phyloP scores from a whole-genome alignment of 1,284 basidiomycete genomes.

The Ustilago cynodontis region DNA sequence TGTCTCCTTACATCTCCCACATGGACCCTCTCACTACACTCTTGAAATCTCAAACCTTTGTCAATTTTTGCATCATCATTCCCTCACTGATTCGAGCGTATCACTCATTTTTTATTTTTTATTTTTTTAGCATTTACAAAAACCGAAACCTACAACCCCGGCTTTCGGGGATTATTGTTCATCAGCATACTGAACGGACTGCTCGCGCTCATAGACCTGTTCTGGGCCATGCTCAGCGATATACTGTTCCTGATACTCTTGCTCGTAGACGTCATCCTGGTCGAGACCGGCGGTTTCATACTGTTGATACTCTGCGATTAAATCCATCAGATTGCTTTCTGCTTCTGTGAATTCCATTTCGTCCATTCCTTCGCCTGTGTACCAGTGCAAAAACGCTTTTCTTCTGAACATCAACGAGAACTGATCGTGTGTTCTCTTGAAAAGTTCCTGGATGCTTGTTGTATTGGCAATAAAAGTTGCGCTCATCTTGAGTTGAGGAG shows the following conservation, averaged over 20 bases:
- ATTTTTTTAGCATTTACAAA: not conserved
- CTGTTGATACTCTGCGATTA: slow-evolving; percentile 72
- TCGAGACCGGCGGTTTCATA: slow-evolving; percentile 70
- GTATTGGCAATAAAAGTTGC: slow-evolving; percentile 70
- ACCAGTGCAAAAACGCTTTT: slow-evolving; percentile 71
- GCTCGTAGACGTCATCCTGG: slow-evolving; percentile 62
- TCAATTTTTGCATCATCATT: slow-evolving; percentile 2
- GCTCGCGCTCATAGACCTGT: slow-evolving; percentile 10
- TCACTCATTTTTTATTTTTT: too few species aligned
- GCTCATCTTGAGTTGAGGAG: slow-evolving; percentile 66
- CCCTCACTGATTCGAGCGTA: not conserved
- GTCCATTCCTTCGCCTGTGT: slow-evolving; percentile 71
- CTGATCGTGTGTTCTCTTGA: slow-evolving; percentile 68
- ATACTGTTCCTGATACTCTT: slow-evolving; percentile 40
- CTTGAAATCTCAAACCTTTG: slow-evolving; percentile 2
- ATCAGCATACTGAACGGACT: slow-evolving; percentile 42
- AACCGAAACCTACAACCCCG: not conserved
- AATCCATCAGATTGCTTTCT: slow-evolving; percentile 67
- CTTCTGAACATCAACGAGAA: slow-evolving; percentile 69
- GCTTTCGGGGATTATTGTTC: slow-evolving; percentile 17
- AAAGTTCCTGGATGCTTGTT: slow-evolving; percentile 68
- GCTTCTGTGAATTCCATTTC: slow-evolving; percentile 71
- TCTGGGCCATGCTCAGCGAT: not conserved
- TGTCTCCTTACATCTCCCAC: too few species aligned
- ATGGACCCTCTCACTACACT: too few species aligned